These are phyloP conservation scores for Fusarium pseudonygamai DNA, from an alignment of 2,329 filamentous ascomycete genomes.

Conservation along the genomic window DNA sequence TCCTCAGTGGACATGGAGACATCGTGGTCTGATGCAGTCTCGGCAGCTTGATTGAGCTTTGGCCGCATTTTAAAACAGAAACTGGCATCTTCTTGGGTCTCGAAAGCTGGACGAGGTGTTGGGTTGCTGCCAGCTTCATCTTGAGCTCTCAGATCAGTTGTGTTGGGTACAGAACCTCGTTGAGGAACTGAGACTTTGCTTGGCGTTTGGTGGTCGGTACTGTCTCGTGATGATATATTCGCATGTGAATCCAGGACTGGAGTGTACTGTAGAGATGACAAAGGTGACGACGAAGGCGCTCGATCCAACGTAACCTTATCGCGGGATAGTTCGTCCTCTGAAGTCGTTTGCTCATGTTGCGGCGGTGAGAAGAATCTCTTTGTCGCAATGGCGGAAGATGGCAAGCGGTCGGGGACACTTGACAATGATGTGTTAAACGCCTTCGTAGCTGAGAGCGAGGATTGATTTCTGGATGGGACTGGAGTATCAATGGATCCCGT, in stretches of 20 bases:
- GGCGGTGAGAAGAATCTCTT: not conserved
- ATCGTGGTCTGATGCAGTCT: not conserved
- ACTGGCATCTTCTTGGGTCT: conserved; percentile 48
- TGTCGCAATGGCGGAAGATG: conserved; percentile 16
- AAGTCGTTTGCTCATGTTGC: not conserved
- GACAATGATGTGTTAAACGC: conserved; percentile 29
- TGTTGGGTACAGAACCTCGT: not conserved
- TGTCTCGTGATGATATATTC: conserved; percentile 10
- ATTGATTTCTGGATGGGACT: conserved; percentile 14
- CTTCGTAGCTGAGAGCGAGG: not conserved
- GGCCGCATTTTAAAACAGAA: conserved; percentile 45
- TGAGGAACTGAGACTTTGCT: not conserved
- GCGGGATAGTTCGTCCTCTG: conserved; percentile 28
- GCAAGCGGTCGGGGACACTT: conserved; percentile 30
- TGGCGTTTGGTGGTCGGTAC: conserved; percentile 9
- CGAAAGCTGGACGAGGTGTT: conserved; percentile 6
- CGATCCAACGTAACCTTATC: conserved; percentile 19
- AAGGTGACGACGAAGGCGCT: conserved; percentile 40
- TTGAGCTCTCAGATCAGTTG: no score
- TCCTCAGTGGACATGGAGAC: not conserved
- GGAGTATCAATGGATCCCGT: conserved; percentile 36
- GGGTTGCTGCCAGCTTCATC: not conserved
- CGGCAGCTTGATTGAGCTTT: not conserved
- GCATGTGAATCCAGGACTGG: not conserved
- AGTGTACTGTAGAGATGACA: conserved; percentile 38